Evolutionary conservation across 1,139 yeast genomes (phyloP), one percentile per base, ranked within the genome.

Genomic region (Hansenula lynferdii): DNA sequence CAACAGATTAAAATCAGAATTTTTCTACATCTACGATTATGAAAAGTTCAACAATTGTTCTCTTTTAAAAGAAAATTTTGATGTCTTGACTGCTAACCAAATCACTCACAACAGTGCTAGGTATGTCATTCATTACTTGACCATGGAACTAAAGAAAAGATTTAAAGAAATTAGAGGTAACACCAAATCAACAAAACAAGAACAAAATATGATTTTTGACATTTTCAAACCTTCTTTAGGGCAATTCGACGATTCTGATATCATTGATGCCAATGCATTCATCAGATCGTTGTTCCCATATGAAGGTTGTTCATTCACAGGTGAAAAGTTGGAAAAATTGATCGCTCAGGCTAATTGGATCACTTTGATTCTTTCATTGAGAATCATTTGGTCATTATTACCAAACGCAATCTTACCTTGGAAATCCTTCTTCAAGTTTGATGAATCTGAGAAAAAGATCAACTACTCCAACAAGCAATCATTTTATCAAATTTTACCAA

Each of bases 301-400:
- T 37, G 57, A 56, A 34, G 65, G 65, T 2, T 61, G 65, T 39
- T 56, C 64, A 4, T 49, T 53, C 29, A 56, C 57, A 6, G 64
- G 62, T 16, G 50, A 42, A 1, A 55, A 51, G 21, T 32, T 61
- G 23, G 53, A 51, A 24, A 23, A 42, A 16, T 49, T 51, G 22
- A 49, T 61, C 19, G 34, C 42, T 10, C 40, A 43, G 1, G 44
- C 47, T 18, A 48, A 43, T 17, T 54, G 54, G 50, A 48, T 57
- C 35, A 50, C 53, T 3, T 34, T 60, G 31, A 51, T 58, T 17
- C 37, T 57, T 33, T 43, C 55, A 6, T 31, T 57, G 26, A 49
- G 64, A 43, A 53, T 54, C 27, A 42, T 60, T 18, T 60, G 64
- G 64, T 49, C 56, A 25, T 38, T 54, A 29, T 47, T 60, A 16